These are phyloP conservation scores for Xylariaceae sp. DNA, from an alignment of 2,329 filamentous ascomycete genomes.

Conservation along the genomic window DNA sequence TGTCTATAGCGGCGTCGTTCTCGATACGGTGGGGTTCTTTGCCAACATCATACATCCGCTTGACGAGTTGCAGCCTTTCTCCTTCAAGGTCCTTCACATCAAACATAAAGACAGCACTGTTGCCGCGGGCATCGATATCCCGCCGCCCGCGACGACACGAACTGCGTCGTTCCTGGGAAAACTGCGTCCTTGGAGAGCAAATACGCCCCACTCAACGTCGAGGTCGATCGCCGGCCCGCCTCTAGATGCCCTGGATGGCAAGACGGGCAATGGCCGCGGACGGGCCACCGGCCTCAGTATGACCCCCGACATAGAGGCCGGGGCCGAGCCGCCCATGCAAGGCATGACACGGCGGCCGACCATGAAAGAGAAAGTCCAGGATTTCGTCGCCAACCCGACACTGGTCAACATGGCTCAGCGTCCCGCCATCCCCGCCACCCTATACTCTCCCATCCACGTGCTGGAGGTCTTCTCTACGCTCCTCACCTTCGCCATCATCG, in stretches of 20 bases:
- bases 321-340: slow-evolving; percentile 12
- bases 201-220: slow-evolving; percentile 10
- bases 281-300: slow-evolving; percentile 16
- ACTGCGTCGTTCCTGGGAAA: slow-evolving; percentile 11
- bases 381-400: slow-evolving; percentile 40
- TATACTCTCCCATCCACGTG: slow-evolving; percentile 49
- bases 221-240: slow-evolving; percentile 17
- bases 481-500: slow-evolving; percentile 44
- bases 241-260: slow-evolving; percentile 14
- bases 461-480: slow-evolving; percentile 47
- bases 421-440: slow-evolving; percentile 43
- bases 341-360: slow-evolving; percentile 33
- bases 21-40: slow-evolving; percentile 55
- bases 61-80: slow-evolving; percentile 42
- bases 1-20: slow-evolving; percentile 50
- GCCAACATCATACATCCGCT: slow-evolving; percentile 55
- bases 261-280: slow-evolving; percentile 2
- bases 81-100: slow-evolving; percentile 46
- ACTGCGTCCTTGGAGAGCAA: slow-evolving; percentile 12
- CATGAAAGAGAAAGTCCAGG: slow-evolving; percentile 37
- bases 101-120: slow-evolving; percentile 36
- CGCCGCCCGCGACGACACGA: slow-evolving; percentile 8
- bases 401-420: slow-evolving; percentile 35
- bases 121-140: slow-evolving; percentile 22
- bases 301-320: slow-evolving; percentile 24